Evolutionary conservation across 345 rosid genomes (phyloP), one percentile per base, ranked within the genome.

Genomic region (Eutrema heterophyllum): DNA sequence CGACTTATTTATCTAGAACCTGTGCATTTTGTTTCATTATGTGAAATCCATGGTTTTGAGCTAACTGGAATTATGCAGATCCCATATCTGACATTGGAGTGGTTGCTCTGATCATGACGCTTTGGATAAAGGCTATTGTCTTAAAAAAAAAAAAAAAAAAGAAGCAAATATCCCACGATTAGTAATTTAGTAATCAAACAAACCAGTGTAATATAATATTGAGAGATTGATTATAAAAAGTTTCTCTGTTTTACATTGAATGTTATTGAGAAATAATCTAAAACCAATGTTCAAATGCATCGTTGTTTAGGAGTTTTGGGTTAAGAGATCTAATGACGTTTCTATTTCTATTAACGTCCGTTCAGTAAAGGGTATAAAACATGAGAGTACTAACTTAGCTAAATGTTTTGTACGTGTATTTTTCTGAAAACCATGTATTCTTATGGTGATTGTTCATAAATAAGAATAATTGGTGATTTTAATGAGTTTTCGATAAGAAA

Each of bases 91-190:
- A 61, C 64, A 79, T 69, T 30, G 89, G 92, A 65, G 84, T 85
- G 69, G 85, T 76, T 50, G 73, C 76, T 80, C 88, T 83, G 67
- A 90, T 93, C 93, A 89, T 81, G 33, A 88, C 61, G 66, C 98
- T 93, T 79, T 89, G 96, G 51, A 83, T 53, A 61, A 93, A 89
- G 30, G 94, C 96, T 72, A 86, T 68, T 83, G 82, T 79, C 97
- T 93, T 54, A 77, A 72, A 18, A 52, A 29, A 26, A 26, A 77
- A 72, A 18, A 52, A 24, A 26, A 26, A 73, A 14, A 56, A n/a
- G n/a, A n/a, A 39, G 2, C 54, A 43, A 14, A 73, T 50, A 35
- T 35, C 14, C 36, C 4, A 27, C 0, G 6, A 3, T 3, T 29
- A 29, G 30, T 29, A 29, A 29, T 21, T 26, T 26, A 60, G 67